phyloP scores from a whole-genome alignment of 768 basidiomycete genomes.

The Lanmaoa rubissima region DNA sequence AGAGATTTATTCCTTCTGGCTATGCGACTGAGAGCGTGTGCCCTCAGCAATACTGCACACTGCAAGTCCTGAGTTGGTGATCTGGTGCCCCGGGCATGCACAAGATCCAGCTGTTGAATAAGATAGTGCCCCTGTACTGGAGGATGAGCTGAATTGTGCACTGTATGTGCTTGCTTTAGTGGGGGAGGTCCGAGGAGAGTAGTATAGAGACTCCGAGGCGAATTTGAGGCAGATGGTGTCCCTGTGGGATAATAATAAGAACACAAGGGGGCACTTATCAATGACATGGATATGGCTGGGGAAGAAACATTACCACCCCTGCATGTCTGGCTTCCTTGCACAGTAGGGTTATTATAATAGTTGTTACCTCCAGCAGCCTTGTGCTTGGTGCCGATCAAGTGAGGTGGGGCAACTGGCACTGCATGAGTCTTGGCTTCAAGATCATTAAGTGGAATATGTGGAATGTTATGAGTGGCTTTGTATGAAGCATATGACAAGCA shows the following conservation, averaged over 20 bases:
- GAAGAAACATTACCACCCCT: constrained; percentile 50
- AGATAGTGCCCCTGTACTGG: constrained; percentile 51
- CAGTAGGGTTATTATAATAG: constrained; percentile 52
- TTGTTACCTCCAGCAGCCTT: constrained; percentile 42
- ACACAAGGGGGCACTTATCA: constrained; percentile 36
- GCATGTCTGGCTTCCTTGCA: constrained; percentile 41
- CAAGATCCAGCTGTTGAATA: constrained; percentile 36
- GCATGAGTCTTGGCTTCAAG: constrained; percentile 59
- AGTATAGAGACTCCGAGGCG: constrained; percentile 61
- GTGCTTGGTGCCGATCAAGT: constrained; percentile 59
- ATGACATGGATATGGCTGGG: constrained; percentile 22
- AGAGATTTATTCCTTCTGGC: constrained; percentile 40
- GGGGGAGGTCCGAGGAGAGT: constrained; percentile 79
- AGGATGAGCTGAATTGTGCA: constrained; percentile 70
- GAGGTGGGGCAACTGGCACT: constrained; percentile 46
- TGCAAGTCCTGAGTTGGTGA: constrained; percentile 6
- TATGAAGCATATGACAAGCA: constrained; percentile 82
- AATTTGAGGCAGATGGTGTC: constrained; percentile 37
- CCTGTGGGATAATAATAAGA: constrained; percentile 42
- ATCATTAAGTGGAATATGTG: constrained; percentile 64
- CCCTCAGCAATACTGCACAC: constrained; percentile 46
- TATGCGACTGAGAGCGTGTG: constrained; percentile 44
- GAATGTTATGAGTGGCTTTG: constrained; percentile 77
- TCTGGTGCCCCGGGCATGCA: constrained; percentile 20
- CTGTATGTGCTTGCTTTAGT: constrained; percentile 73